Evolutionary conservation across 2,329 filamentous ascomycete genomes (phyloP).

Genomic region (Didymellaceae sp.): DNA sequence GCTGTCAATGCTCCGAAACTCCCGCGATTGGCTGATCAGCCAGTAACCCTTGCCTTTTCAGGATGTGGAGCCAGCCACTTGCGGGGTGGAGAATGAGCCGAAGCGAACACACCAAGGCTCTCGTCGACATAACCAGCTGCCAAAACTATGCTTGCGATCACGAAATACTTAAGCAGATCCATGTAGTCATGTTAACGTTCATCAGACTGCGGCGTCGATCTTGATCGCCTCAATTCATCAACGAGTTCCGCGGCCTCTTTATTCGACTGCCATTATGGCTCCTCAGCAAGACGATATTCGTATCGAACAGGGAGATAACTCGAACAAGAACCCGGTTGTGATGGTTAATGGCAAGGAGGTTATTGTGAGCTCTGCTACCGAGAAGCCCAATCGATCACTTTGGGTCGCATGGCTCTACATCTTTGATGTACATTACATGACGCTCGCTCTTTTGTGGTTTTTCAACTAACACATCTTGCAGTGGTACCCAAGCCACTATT

Average conservation of each 20-base stretch:
- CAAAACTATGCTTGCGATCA: background rate
- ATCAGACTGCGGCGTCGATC: background rate
- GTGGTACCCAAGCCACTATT: slow-evolving; percentile 32
- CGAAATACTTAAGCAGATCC: slow-evolving; percentile 6
- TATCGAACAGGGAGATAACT: slow-evolving; percentile 7
- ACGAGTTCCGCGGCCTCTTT: background rate
- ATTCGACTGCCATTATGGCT: background rate
- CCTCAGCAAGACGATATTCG: slow-evolving; percentile 10
- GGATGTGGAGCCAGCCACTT: slow-evolving; percentile 11
- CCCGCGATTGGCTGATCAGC: slow-evolving; percentile 12
- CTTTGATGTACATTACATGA: slow-evolving; percentile 19
- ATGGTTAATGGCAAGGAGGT: slow-evolving; percentile 24
- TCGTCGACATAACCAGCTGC: background rate
- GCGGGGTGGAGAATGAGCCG: slow-evolving; percentile 14
- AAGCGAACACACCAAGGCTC: slow-evolving; percentile 10
- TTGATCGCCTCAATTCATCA: background rate
- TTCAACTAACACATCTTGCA: background rate
- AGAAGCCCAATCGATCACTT: slow-evolving; percentile 19
- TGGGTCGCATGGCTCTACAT: slow-evolving; percentile 30
- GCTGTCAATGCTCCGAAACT: slow-evolving; percentile 24
- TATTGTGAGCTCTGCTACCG: slow-evolving; percentile 28
- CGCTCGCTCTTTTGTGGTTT: background rate
- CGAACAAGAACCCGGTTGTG: slow-evolving; percentile 7
- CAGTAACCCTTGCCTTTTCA: slow-evolving; percentile 1
- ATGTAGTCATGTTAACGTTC: background rate